Evolutionary conservation across 1,284 basidiomycete species (phyloP).

Genomic region (Anthracocystis setariae): DNA sequence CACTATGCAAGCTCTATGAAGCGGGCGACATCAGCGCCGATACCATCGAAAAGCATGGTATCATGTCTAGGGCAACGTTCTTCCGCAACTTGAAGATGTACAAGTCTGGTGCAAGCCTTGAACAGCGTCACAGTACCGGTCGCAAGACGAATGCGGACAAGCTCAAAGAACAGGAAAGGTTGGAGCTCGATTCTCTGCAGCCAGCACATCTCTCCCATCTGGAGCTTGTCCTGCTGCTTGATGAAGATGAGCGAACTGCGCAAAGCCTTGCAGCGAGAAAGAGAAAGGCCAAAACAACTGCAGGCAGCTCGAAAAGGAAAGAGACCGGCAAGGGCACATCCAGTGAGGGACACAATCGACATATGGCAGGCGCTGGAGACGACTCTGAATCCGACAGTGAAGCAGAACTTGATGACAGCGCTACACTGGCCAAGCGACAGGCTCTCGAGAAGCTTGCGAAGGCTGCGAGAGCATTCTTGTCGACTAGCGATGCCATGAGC

Average conservation of each 20-base stretch:
- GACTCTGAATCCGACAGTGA: conserved; percentile 38
- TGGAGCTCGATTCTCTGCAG: conserved; percentile 34
- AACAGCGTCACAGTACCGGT: conserved; percentile 49
- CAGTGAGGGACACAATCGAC: conserved; percentile 1
- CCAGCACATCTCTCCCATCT: conserved; percentile 31
- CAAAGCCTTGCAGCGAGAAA: conserved; percentile 4
- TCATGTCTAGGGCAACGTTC: conserved; percentile 52
- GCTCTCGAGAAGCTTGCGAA: conserved; percentile 9
- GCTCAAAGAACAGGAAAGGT: conserved; percentile 41
- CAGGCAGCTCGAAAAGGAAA: conserved; percentile 15
- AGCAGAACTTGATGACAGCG: conserved; percentile 15
- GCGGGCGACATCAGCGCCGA: conserved; percentile 50
- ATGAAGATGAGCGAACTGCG: conserved; percentile 17
- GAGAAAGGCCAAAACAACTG: conserved; percentile 10
- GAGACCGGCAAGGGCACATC: conserved; percentile 3
- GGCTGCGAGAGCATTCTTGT: conserved; percentile 21
- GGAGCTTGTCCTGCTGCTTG: conserved; percentile 30
- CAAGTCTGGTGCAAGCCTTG: conserved; percentile 46
- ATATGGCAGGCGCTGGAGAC: conserved; percentile 1
- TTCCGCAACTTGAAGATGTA: conserved; percentile 50
- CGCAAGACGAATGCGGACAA: conserved; percentile 52
- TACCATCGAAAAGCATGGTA: conserved; percentile 49
- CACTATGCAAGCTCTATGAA: conserved; percentile 51
- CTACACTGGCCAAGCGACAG: conserved; percentile 10
- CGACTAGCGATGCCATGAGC: not conserved